Percentiles rank a stretch among this genome's conserved stretches.
Conservation (phyloP, 139 green algal species). For the Coccomyxa sp. region DNA sequence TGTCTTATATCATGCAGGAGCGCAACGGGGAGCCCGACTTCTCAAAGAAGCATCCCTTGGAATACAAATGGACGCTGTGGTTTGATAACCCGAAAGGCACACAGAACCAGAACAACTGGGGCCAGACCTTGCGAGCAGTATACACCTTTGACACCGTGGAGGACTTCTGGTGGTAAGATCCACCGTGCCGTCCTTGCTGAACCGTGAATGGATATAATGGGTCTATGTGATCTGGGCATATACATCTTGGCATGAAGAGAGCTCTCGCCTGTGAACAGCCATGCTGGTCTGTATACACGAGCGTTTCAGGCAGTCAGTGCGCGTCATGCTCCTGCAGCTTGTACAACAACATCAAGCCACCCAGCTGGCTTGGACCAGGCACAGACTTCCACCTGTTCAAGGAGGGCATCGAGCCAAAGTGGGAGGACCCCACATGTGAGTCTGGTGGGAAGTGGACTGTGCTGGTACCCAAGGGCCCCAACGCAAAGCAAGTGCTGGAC, state of each 20-base stretch:
- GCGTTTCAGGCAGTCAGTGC: too few species aligned
- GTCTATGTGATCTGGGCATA: too few species aligned
- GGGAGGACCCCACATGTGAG: conserved; percentile 91
- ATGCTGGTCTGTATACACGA: too few species aligned
- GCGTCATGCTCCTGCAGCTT: conserved; percentile 74
- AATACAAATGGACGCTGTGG: conserved; percentile 92
- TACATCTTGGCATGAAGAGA: too few species aligned
- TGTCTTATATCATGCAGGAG: not conserved
- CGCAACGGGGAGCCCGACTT: conserved; percentile 48
- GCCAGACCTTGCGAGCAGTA: conserved; percentile 74
- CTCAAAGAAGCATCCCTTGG: conserved; percentile 78
- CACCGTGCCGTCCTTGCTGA: too few species aligned
- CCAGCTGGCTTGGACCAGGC: conserved; percentile 72
- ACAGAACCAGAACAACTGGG: conserved; percentile 54
- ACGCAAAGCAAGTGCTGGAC: conserved; percentile 74
- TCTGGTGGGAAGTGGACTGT: conserved; percentile 91
- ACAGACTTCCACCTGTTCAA: conserved; percentile 97
- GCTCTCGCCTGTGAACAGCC: too few species aligned
- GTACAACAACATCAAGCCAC: conserved; percentile 98
- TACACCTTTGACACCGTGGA: conserved; percentile 97
- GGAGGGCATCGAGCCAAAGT: conserved; percentile 96
- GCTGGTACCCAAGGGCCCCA: conserved; percentile 53
- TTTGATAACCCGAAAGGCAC: conserved; percentile 92
- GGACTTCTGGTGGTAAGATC: conserved; percentile 99
- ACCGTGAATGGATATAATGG: too few species aligned